Conservation (phyloP, 768 basidiomycete species). For the Harrya chromipes region DNA sequence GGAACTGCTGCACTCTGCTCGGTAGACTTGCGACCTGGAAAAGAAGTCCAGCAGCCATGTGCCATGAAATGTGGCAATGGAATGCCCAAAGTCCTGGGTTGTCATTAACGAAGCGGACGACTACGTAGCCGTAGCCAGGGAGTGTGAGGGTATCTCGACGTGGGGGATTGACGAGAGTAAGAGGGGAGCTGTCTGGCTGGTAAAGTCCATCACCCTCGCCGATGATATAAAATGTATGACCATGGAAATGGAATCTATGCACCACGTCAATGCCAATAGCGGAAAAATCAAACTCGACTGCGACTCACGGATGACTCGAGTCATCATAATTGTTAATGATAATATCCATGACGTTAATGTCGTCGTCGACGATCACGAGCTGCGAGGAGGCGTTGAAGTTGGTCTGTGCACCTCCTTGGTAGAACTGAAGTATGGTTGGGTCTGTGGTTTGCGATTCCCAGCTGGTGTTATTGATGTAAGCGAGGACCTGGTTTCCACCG, state of each 20-base stretch:
- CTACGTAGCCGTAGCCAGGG: conserved; percentile 36
- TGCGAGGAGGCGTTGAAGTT: conserved; percentile 22
- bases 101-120: conserved; percentile 41
- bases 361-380: conserved; percentile 23
- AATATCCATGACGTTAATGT: conserved; percentile 28
- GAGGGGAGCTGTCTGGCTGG: conserved; percentile 19
- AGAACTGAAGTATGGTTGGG: conserved; percentile 29
- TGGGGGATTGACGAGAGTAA: conserved; percentile 37
- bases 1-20: conserved; percentile 30
- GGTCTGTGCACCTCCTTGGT: conserved; percentile 24
- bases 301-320: conserved; percentile 29
- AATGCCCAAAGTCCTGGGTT: conserved; percentile 47
- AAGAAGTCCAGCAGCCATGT: conserved; percentile 40
- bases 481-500: conserved; percentile 25
- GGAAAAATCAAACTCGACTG: not conserved
- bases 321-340: conserved; percentile 26
- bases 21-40: conserved; percentile 41
- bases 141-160: conserved; percentile 42
- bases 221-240: conserved; percentile 36
- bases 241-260: conserved; percentile 37
- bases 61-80: conserved; percentile 42
- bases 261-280: not conserved
- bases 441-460: conserved; percentile 24
- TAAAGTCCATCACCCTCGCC: conserved; percentile 36
- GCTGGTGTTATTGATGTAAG: conserved; percentile 26